Percentiles rank a stretch among this genome's conserved stretches.
These are phyloP conservation scores for Rhododendron griersonianum DNA, from an alignment of 148 eudicot genomes.

Conservation along the genomic window DNA sequence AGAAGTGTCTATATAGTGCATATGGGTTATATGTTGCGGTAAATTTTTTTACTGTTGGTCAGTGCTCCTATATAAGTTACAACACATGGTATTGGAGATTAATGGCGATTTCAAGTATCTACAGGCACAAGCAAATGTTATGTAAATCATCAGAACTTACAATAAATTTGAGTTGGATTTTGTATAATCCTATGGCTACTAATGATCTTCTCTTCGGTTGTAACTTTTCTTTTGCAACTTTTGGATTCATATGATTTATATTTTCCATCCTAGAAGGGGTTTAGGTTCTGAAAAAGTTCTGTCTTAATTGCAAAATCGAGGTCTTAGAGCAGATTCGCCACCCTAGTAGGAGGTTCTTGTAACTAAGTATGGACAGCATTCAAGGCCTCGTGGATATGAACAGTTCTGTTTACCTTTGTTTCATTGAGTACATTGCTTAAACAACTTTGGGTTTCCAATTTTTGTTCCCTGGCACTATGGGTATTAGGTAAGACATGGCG, in stretches of 20 bases:
- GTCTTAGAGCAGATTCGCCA: background rate
- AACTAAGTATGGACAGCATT: background rate
- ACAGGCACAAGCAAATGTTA: background rate
- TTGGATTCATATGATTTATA: background rate
- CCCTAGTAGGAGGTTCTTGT: background rate
- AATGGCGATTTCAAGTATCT: background rate
- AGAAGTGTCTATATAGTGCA: background rate
- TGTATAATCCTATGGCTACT: background rate
- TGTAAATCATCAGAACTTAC: background rate
- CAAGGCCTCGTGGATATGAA: background rate
- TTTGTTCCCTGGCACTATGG: background rate
- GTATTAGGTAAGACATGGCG: background rate
- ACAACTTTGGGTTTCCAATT: background rate
- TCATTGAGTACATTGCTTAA: background rate
- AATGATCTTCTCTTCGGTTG: background rate
- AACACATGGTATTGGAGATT: background rate
- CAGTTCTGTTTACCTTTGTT: background rate
- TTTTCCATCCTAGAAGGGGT: background rate
- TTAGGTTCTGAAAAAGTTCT: background rate
- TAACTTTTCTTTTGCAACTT: background rate
- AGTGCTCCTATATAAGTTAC: background rate
- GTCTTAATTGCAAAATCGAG: background rate
- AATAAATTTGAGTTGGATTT: background rate
- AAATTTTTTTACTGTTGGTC: background rate
- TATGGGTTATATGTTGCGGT: background rate